phyloP scores from a whole-genome alignment of 352 stramenopile genomes.

The Phytophthora colocasiae region DNA sequence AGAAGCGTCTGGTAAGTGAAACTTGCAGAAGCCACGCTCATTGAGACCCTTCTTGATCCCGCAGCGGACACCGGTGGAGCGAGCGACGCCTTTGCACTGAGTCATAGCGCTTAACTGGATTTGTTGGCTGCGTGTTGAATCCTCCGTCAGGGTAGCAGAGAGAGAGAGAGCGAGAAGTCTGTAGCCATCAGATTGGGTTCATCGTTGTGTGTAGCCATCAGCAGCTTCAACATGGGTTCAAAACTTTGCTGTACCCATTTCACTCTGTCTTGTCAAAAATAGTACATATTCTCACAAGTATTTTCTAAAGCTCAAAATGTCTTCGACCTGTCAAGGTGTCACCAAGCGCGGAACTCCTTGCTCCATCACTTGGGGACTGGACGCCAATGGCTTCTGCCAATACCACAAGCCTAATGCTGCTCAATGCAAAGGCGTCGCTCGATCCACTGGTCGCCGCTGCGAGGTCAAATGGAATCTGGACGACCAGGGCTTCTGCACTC shows the following conservation, averaged over 20 bases:
- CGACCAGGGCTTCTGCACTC: slow-evolving; percentile 17
- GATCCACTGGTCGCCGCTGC: slow-evolving; percentile 30
- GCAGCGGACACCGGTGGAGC: too few species aligned
- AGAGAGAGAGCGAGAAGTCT: too few species aligned
- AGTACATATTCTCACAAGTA: slow-evolving; percentile 6
- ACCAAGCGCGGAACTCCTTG: slow-evolving; percentile 30
- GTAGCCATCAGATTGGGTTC: too few species aligned
- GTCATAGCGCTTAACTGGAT: background rate
- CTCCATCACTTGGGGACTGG: slow-evolving; percentile 25
- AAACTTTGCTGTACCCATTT: slow-evolving; percentile 8
- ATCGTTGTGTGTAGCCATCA: too few species aligned
- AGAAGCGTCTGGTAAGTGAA: too few species aligned
- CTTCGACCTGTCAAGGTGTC: slow-evolving; percentile 16
- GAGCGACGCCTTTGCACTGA: too few species aligned
- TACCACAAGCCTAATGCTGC: slow-evolving; percentile 27
- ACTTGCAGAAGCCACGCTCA: too few species aligned
- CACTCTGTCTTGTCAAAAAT: slow-evolving; percentile 1
- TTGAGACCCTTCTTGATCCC: too few species aligned
- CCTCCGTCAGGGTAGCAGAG: too few species aligned
- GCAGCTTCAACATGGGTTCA: background rate
- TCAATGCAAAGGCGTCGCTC: slow-evolving; percentile 34
- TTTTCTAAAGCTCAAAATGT: background rate
- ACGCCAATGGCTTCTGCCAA: slow-evolving; percentile 32
- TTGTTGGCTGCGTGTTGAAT: background rate
- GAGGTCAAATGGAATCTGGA: slow-evolving; percentile 34